Base-by-base conservation (phyloP, 225 moss, liverwort and hornwort genomes). In the Bryum argenteum region DNA sequence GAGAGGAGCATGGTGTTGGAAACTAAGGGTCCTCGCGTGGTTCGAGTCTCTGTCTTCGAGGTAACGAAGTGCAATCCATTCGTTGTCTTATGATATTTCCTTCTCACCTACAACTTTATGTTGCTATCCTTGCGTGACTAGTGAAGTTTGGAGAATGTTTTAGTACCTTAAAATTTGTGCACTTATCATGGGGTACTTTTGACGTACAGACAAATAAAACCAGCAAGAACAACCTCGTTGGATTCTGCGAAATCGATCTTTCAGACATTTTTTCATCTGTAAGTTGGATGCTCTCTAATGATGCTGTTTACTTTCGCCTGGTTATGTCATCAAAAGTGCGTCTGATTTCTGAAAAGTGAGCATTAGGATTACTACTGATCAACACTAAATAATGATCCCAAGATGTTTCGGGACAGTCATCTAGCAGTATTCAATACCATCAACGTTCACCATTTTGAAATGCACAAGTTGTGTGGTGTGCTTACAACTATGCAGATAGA, bases 181-280 rank as follows among this genome's bases (percentile, higher is more conserved):
- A 26, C 4, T 45, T 11, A 11, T 11, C 44, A 45, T 13, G 45
- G 15, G 47, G 47, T 69, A 38, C 47, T 68, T 43, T 66, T 67
- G 53, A 66, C 78, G 86, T 80, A 90, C 94, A 97, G 96, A 97
- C 82, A 37, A 93, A 82, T 67, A 67, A 10, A 71, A 65, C 82
- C 42, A 83, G 75, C 56, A 88, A 84, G 70, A 94, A 73, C 54
- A 92, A 78, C 73, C 75, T 98, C 53, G 74, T 98, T 51, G 92
- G 94, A 68, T 98, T 87, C 60, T 91, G 91, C 80, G 97, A 98
- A 69, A 58, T 92, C 53, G 94, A 98, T 77, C 82, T 98, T 60
- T 80, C 82, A 61, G 78, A 88, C 5, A 84, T 97, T 54, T 94
- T 92, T 66, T 71, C 76, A 64, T 63, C 78, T 66, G 97, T 97